Conservation (phyloP, 2,329 filamentous ascomycete genomes). For the Trichoderma sp. region DNA sequence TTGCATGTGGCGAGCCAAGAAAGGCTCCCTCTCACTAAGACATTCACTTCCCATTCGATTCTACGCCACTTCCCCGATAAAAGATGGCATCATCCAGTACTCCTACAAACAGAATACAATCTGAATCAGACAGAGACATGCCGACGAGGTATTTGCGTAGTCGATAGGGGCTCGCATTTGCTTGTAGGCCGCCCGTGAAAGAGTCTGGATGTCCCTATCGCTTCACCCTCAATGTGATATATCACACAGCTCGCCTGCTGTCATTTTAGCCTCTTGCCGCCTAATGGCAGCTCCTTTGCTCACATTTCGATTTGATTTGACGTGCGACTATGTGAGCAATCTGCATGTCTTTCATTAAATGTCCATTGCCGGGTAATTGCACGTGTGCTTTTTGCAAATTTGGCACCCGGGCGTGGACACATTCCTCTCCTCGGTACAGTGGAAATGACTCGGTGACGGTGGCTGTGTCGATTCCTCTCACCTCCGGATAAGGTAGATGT, state of each 20-base stretch:
- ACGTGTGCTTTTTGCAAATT: not conserved
- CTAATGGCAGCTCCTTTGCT: not conserved
- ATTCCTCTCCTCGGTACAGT: not conserved
- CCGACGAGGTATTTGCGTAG: not conserved
- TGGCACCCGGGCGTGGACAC: not conserved
- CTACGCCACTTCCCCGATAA: not conserved
- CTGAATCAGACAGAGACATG: not conserved
- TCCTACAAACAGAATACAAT: not conserved
- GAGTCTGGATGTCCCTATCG: not conserved
- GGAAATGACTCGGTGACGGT: not conserved
- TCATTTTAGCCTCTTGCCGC: not conserved
- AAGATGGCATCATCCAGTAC: not conserved
- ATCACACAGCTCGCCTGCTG: not conserved
- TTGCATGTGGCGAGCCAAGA: not conserved
- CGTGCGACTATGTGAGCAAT: not conserved
- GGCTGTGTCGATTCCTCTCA: not conserved
- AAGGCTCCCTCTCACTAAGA: not conserved
- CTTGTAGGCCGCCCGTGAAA: not conserved
- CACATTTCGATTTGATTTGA: not conserved
- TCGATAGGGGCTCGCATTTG: not conserved
- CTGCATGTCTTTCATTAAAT: constrained; percentile 2
- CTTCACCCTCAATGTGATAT: not conserved
- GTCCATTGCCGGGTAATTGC: not conserved
- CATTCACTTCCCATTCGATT: not conserved
- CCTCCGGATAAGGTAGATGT: not conserved